Evolutionary conservation across 306 rosid genomes (phyloP).

Genomic region (Castanospermum australe): DNA sequence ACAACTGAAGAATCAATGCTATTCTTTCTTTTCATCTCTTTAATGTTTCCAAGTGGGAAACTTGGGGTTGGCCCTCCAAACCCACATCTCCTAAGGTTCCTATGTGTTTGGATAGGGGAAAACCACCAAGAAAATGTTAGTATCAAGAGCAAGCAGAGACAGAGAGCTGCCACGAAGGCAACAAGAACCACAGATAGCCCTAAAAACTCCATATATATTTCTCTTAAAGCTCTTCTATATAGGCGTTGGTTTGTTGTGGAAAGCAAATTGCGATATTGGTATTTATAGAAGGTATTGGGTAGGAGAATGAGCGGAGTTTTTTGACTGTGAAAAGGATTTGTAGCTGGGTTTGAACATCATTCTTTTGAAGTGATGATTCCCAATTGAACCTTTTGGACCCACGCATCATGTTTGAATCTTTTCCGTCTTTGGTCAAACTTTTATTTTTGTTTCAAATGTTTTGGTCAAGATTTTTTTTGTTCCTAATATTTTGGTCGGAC

Average conservation of each 20-base stretch:
- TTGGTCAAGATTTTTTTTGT: background rate
- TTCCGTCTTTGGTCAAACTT: constrained; percentile 5
- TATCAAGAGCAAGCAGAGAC: constrained; percentile 30
- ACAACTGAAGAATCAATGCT: background rate
- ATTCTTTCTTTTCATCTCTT: constrained; percentile 56
- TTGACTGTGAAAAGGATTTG: constrained; percentile 37
- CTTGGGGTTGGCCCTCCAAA: constrained; percentile 69
- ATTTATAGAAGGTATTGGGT: constrained; percentile 42
- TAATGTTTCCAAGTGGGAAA: constrained; percentile 76
- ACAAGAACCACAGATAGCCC: constrained; percentile 17
- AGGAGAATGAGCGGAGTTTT: constrained; percentile 33
- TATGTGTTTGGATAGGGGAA: constrained; percentile 44
- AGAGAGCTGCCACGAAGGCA: constrained; percentile 16
- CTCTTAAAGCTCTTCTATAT: background rate
- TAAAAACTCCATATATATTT: constrained; percentile 33
- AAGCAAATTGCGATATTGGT: background rate
- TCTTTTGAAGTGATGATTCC: background rate
- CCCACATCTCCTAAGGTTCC: constrained; percentile 60
- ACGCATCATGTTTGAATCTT: constrained; percentile 4
- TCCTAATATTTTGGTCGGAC: background rate
- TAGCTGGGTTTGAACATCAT: background rate
- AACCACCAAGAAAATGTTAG: constrained; percentile 54
- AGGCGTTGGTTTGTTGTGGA: constrained; percentile 12
- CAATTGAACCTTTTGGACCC: constrained; percentile 15
- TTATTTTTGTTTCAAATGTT: constrained; percentile 12